Percentiles rank a stretch among this genome's conserved stretches.
phyloP scores from a whole-genome alignment of 2,329 filamentous ascomycete genomes.

The Xenoacremonium recifei region DNA sequence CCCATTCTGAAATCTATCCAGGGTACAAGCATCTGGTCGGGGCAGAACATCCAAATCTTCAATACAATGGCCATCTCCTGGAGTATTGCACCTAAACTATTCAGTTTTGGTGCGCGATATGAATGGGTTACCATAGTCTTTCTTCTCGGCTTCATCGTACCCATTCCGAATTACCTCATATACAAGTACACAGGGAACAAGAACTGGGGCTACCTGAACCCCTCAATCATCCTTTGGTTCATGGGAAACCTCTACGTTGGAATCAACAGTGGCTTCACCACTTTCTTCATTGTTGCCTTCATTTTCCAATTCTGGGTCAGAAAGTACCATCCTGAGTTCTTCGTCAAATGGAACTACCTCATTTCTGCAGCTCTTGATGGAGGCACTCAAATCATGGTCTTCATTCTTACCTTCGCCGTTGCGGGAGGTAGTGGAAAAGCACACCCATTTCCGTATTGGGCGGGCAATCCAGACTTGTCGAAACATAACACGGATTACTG shows the following conservation, averaged over 20 bases:
- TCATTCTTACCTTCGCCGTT: conserved; percentile 26
- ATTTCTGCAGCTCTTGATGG: conserved; percentile 26
- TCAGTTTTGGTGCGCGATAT: conserved; percentile 19
- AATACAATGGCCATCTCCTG: conserved; percentile 35
- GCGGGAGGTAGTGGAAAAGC: conserved; percentile 20
- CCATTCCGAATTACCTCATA: conserved; percentile 32
- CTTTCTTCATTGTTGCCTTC: conserved; percentile 32
- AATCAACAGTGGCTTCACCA: no score
- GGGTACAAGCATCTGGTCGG: conserved; percentile 46
- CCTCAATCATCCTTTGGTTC: conserved; percentile 36
- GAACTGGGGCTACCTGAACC: background rate
- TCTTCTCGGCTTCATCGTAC: conserved; percentile 41
- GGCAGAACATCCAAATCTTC: conserved; percentile 44
- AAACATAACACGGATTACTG: conserved; percentile 18
- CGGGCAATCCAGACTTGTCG: conserved; percentile 15
- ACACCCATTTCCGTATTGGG: conserved; percentile 19
- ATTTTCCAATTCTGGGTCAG: conserved; percentile 27
- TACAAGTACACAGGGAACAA: conserved; percentile 19
- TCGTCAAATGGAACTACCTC: conserved; percentile 28
- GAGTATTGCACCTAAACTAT: conserved; percentile 41
- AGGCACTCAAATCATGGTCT: conserved; percentile 25
- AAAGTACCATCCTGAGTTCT: conserved; percentile 19
- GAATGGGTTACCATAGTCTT: conserved; percentile 25
- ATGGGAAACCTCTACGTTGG: no score
- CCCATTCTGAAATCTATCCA: conserved; percentile 39